Evolutionary conservation across 495 filamentous ascomycete genomes (phyloP).

Genomic region (Entonaema liquescens): DNA sequence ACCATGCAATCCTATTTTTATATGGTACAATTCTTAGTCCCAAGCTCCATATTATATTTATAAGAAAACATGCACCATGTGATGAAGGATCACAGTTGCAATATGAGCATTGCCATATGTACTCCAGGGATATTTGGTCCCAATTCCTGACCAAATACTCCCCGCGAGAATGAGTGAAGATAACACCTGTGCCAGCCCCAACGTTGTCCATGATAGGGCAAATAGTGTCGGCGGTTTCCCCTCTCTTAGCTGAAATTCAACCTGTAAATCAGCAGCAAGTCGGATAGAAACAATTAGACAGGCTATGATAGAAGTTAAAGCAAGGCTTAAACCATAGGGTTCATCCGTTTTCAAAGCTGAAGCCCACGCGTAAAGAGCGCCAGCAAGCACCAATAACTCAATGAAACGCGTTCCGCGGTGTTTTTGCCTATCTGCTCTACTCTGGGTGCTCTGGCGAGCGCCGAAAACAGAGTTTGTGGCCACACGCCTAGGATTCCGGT

Average conservation of each 20-base stretch:
- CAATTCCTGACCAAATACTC: conserved; percentile 39
- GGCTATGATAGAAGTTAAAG: conserved; percentile 36
- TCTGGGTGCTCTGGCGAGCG: not conserved
- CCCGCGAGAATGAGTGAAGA: conserved; percentile 39
- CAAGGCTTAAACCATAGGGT: conserved; percentile 38
- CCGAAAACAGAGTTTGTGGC: conserved; percentile 11
- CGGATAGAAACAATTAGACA: conserved; percentile 42
- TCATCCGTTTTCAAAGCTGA: conserved; percentile 36
- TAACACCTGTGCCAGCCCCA: conserved; percentile 38
- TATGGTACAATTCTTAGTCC: not conserved
- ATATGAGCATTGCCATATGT: conserved; percentile 41
- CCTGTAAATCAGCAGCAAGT: conserved; percentile 41
- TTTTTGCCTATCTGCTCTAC: conserved; percentile 5
- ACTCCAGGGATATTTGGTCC: conserved; percentile 18
- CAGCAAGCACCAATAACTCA: conserved; percentile 37
- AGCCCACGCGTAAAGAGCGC: conserved; percentile 37
- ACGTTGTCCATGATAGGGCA: conserved; percentile 27
- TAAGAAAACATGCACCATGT: conserved; percentile 42
- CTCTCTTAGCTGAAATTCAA: conserved; percentile 31
- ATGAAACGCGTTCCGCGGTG: conserved; percentile 18
- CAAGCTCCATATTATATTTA: conserved; percentile 12
- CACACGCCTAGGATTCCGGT: not conserved
- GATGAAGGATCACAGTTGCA: conserved; percentile 40
- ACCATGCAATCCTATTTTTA: not conserved
- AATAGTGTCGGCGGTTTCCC: conserved; percentile 36